Evolutionary conservation across 2,329 filamentous ascomycete genomes (phyloP), one percentile per base, ranked within the genome.

Genomic region (Arachnopeziza araneosa): DNA sequence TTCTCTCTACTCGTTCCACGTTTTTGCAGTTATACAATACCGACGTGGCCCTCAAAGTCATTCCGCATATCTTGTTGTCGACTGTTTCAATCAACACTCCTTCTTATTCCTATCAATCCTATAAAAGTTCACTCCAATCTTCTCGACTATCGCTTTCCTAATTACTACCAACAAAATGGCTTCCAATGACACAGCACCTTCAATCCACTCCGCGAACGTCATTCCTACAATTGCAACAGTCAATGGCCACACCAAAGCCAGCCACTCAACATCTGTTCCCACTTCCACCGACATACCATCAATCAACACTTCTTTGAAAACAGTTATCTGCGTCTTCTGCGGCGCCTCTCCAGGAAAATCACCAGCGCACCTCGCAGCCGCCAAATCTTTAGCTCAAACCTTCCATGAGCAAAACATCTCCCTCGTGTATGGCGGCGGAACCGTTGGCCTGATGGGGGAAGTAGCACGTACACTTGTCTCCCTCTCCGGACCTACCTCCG

Each of bases 351-450:
- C 82, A 19, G 95, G 95, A 55, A 85, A 80, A 56, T 88, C 84
- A 63, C 86, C 90, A 17, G 81, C 81, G 4, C 91, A 97, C 75
- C 76, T 96, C 69, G 85, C 63, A 73, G 87, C 91, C 8, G 95
- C 95, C 2, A 87, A 88, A 49, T 77, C 84, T 30, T 85, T 98
- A 17, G 93, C 88, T 58, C 78, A 79, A 36, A 80, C 82, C 65
- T 88, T 98, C 77, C 88, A 92, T 72, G 80, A 83, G 55, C 83
- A 89, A 71, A 86, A 90, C 73, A 91, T 96, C 69, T 82, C 84
- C 10, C 85, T 99, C 7, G 92, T 98, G 65, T 99, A 98, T 75
- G 95, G 95, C 67, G 95, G 95, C 67, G 95, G 95, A 70, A 98
- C 93, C 1, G 86, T 91, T 48, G 95, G 95, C 10, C 83, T 99